Evolutionary conservation across 768 basidiomycete genomes (phyloP), one percentile per base, ranked within the genome.

Genomic region (Porpolomopsis calyptriformis): DNA sequence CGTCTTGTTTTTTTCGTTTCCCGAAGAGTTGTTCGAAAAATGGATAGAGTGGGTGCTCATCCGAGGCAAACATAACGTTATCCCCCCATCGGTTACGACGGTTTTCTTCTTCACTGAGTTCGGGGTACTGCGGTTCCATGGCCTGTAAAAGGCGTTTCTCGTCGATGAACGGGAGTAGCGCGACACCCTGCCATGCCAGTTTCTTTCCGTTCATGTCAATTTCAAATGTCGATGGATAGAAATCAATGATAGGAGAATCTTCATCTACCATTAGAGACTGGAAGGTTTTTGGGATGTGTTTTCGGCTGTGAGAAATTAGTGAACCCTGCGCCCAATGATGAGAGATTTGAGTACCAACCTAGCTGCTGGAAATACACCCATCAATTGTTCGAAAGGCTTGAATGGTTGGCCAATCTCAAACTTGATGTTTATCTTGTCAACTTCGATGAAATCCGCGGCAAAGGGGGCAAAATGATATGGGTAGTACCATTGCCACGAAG

Each of bases 191-290:
- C 96, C 96, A 99, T 5, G 87, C 74, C 93, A 98, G 97, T 66
- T 86, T 88, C 69, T 98, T 98, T 48, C 96, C 96, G 58, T 99
- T 99, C 96, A 99, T 99, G 63, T 99, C 96, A 57, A 98, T 83
- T 55, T 93, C 80, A 62, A 99, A 99, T 12, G 83, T 78, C 0
- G 72, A 52, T 0, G 94, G 94, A 64, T 98, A 98, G 68, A 97
- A 98, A 57, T 98, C 93, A 49, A 90, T 78, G 62, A 98, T 97
- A 6, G 91, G 89, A 0, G 93, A 97, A 25, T 83, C 77, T 40
- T 82, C 75, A 2, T 86, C 78, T 3, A 70, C 76, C 96, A 99
- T 99, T 31, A 98, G 75, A 4, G 69, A 57, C 25, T 96, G 93
- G 71, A 97, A 92, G 0, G 78, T 72, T 24, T 72, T 60, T 1